Base-by-base conservation (phyloP, 495 filamentous ascomycete species). In the Aspergillus wentii region DNA sequence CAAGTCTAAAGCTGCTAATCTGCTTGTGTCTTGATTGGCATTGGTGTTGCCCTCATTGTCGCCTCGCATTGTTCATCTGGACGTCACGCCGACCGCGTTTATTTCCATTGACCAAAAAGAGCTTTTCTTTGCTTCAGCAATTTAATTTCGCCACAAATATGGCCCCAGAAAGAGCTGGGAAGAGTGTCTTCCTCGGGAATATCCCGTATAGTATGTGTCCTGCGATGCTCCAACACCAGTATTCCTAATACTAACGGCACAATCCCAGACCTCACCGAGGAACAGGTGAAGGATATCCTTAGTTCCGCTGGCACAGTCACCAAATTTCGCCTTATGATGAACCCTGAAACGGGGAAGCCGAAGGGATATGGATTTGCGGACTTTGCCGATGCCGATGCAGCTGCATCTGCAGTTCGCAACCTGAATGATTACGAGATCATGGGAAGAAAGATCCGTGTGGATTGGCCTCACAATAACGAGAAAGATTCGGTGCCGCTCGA, bases 301-400 rank as follows among this genome's bases (percentile, higher is more conserved):
- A 85, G 82, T 51, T 79, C 79, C 20, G 89, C 84, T 31, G 92
- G 92, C 9, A 82, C 85, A 37, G 91, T 96, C 1, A 64, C 91
- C n/a, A 88, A 83, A 52, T 97, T 98, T 60, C 81, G 92, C 21
- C 71, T 98, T 10, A 89, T 97, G 48, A 92, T 95, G 67, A 94
- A 98, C 64, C 83, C 85, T 7, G 91, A 97, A 48, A 97, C 90
- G 0, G 92, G 94, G 3, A 79, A 86, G 29, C 92, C 92, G 0
- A 97, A 96, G 59, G 92, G 92, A 9, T 98, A 94, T 54, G 92
- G 92, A 16, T 98, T 98, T 51, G 86, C 88, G 27, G 91, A 97
- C 49, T 98, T 89, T 52, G 78, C 83, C 17, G 92, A 98, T 48
- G 72, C 69, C 62, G 92, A 98, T 51, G 86, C 88, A 5, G 92